Evolutionary conservation across 345 rosid genomes (phyloP), one percentile per base, ranked within the genome.

Genomic region (Eucalyptus leucophloia): DNA sequence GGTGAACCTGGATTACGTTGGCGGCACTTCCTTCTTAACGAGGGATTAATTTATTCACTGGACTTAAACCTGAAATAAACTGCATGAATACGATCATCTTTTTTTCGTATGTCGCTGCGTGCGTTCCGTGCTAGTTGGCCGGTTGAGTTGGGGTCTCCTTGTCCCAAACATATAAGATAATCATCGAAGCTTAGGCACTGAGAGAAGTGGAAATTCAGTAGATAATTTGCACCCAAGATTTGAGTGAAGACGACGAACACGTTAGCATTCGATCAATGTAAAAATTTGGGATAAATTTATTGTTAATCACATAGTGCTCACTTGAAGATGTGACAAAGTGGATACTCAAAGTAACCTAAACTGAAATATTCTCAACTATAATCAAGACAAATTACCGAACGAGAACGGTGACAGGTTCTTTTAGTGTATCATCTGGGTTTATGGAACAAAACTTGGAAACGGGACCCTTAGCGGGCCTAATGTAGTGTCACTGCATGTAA

Each of bases 1-100:
- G 95, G 97, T 93, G 65, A 11, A 86, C 87, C 30, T 2, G 42
- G 26, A 77, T 77, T 77, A 54, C 6, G 26, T 86, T n/a, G 26
- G 87, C 9, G 26, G 87, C 14, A 49, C 42, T 86, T 30, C 58
- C 87, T 49, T 49, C 42, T 49, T 49, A 51, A 16, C 3, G 34
- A 18, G 42, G 34, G 32, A 2, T 17, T 77, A 58, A n/a, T n/a
- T 51, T 47, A 16, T 45, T 24, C 21, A 34, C 53, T 15, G 3
- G 82, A 37, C 3, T 19, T 34, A 37, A 19, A 72, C 45, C 82
- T 3, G 45, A 72, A 72, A 37, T 72, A 37, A 37, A 45, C 28
- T 11, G 82, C 82, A 37, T 19, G 83, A 21, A 6, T 37, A 37
- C 28, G 47, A 19, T 77, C 28, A 21, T 37, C 83, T 37, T 2